Evolutionary conservation across 176 grass and related monocot species (phyloP).

Genomic region (Oryza officinalis): DNA sequence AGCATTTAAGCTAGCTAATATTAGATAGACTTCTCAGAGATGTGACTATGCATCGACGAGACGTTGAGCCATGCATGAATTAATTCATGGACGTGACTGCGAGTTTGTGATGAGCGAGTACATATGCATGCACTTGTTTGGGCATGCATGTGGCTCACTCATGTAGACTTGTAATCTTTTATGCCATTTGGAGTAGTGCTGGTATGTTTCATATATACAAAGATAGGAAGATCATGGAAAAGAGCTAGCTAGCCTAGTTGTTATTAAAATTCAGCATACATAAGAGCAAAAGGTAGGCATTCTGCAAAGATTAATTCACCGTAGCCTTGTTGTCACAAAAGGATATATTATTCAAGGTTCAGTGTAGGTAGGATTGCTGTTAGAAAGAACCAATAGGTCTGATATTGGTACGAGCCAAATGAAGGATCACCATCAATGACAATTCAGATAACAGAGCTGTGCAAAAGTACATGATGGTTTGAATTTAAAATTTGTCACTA

Average conservation of each 20-base stretch:
- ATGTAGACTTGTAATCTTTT: neutral
- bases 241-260: neutral
- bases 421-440: neutral
- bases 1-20: neutral
- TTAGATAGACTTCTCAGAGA: neutral
- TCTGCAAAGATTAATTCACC: neutral
- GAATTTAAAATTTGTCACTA: conserved; percentile 5
- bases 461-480: neutral
- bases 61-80: conserved; percentile 23
- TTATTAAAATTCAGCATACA: neutral
- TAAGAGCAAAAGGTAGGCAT: neutral
- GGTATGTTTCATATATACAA: neutral
- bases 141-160: neutral
- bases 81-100: neutral
- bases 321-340: neutral
- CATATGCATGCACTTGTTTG: neutral
- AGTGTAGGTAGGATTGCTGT: neutral
- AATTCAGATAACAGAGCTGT: neutral
- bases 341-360: neutral
- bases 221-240: neutral
- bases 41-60: conserved; percentile 4
- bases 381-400: neutral
- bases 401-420: neutral
- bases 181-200: neutral
- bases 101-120: neutral